A percentile compares a stretch with the other conserved stretches of the same genome.
Conservation (phyloP, 805 yeast species). For the Candida qinlingensis region DNA sequence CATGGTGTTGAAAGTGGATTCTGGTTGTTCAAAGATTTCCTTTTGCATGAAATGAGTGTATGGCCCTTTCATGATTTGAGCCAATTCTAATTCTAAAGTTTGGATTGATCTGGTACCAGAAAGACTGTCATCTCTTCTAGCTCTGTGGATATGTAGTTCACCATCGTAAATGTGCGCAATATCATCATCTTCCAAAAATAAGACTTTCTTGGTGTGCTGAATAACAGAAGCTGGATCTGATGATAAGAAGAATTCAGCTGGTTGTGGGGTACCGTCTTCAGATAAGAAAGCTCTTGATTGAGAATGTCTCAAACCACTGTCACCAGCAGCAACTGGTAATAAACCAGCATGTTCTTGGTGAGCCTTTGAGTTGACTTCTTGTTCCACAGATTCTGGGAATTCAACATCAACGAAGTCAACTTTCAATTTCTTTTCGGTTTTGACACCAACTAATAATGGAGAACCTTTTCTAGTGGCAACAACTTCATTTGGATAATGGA, state of each 20-base stretch:
- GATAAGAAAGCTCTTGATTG: slow-evolving; percentile 96
- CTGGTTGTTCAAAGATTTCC: slow-evolving; percentile 98
- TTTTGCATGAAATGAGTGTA: slow-evolving; percentile 97
- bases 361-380: slow-evolving; percentile 21
- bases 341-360: slow-evolving; percentile 25
- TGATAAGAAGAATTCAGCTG: slow-evolving; percentile 92
- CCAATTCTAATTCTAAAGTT: slow-evolving; percentile 93
- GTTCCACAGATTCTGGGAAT: slow-evolving; percentile 54
- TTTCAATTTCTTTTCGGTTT: slow-evolving; percentile 89
- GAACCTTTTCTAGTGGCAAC: slow-evolving; percentile 98
- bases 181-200: slow-evolving; percentile 96
- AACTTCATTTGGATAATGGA: slow-evolving; percentile 91
- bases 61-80: slow-evolving; percentile 97
- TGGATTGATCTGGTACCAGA: slow-evolving; percentile 95
- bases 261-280: slow-evolving; percentile 88
- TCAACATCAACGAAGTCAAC: slow-evolving; percentile 98
- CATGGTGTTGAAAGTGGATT: slow-evolving; percentile 97
- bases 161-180: slow-evolving; percentile 98
- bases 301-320: slow-evolving; percentile 64
- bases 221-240: slow-evolving; percentile 97
- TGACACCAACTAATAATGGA: slow-evolving; percentile 94
- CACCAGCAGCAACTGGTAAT: slow-evolving; percentile 53
- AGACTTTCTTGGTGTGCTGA: slow-evolving; percentile 94
- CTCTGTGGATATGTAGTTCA: slow-evolving; percentile 96
- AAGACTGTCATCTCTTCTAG: slow-evolving; percentile 78